These are phyloP conservation scores for Xylaria sp. DNA, from an alignment of 2,329 filamentous ascomycete species.

Conservation along the genomic window DNA sequence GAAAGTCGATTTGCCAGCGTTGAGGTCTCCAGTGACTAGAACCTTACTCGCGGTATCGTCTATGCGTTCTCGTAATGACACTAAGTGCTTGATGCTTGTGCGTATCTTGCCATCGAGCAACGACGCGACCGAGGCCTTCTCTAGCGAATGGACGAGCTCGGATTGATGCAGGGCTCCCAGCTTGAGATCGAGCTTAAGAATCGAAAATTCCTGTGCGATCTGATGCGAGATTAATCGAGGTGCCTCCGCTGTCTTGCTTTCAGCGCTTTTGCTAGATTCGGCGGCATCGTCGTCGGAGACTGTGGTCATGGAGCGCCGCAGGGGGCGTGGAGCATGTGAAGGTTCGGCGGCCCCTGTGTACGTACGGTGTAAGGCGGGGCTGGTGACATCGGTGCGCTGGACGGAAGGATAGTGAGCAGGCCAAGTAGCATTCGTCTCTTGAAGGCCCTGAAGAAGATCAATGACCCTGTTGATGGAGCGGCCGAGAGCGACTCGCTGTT, in stretches of 20 bases:
- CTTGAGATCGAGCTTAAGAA: slow-evolving; percentile 93
- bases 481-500: slow-evolving; percentile 84
- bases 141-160: slow-evolving; percentile 91
- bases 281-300: slow-evolving; percentile 63
- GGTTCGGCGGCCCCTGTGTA: slow-evolving; percentile 63
- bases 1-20: slow-evolving; percentile 97
- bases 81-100: slow-evolving; percentile 89
- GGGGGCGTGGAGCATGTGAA: slow-evolving; percentile 51
- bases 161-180: slow-evolving; percentile 84
- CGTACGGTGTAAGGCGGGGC: slow-evolving; percentile 65
- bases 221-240: slow-evolving; percentile 89
- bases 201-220: slow-evolving; percentile 93
- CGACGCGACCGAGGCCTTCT: slow-evolving; percentile 88
- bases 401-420: slow-evolving; percentile 94
- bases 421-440: slow-evolving; percentile 90
- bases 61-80: slow-evolving; percentile 86
- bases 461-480: slow-evolving; percentile 87
- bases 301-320: slow-evolving; percentile 76
- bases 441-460: slow-evolving; percentile 80
- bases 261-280: slow-evolving; percentile 77
- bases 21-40: slow-evolving; percentile 91
- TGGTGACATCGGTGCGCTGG: slow-evolving; percentile 60
- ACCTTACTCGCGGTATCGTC: slow-evolving; percentile 98
- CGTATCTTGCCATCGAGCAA: slow-evolving; percentile 92
- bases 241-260: slow-evolving; percentile 65